Evolutionary conservation across 345 rosid species (phyloP), one percentile per base, ranked within the genome.

Genomic region (Laguncularia racemosa): DNA sequence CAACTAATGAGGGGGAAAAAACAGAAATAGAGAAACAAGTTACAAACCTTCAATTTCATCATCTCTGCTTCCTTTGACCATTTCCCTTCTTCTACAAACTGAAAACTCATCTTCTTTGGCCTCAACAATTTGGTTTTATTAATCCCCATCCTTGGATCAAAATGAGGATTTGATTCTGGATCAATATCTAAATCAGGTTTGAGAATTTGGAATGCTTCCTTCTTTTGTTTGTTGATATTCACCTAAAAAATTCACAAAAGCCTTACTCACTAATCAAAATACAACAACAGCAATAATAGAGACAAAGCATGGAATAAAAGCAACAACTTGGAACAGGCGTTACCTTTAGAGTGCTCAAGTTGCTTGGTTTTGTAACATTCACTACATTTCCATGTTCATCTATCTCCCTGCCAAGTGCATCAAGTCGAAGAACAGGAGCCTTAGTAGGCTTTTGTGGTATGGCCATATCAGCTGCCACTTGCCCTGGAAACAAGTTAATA

Each of bases 61-160:
- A 65, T 76, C 72, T 93, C 97, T 47, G 99, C 97, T 38, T 93
- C 99, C 72, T 76, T 87, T 4, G 91, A 76, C 99, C 99, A 93
- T 78, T 82, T 89, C 14, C 97, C 99, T 78, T 93, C 97, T 76
- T 89, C 95, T 53, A 93, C 99, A 82, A 93, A 93, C 86, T 79
- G 96, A 71, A 93, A 87, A 50, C 63, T 67, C 95, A 83, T 81
- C 60, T 89, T 72, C 73, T 93, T 93, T 59, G 97, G 97, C 69
- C 99, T 85, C 74, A 93, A 63, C 58, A 93, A 76, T 74, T 93
- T 93, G 71, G 51, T 73, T 64, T 87, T 85, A 70, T 89, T 69
- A 46, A 93, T 72, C 55, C 97, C 97, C 99, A 89, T 93, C 58
- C 80, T 72, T 9, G 62, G 60, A 79, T 93, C 99, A 70, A 70